Evolutionary conservation across 2,329 filamentous ascomycete genomes (phyloP), one percentile per base, ranked within the genome.

Genomic region (Penicillium sp.): DNA sequence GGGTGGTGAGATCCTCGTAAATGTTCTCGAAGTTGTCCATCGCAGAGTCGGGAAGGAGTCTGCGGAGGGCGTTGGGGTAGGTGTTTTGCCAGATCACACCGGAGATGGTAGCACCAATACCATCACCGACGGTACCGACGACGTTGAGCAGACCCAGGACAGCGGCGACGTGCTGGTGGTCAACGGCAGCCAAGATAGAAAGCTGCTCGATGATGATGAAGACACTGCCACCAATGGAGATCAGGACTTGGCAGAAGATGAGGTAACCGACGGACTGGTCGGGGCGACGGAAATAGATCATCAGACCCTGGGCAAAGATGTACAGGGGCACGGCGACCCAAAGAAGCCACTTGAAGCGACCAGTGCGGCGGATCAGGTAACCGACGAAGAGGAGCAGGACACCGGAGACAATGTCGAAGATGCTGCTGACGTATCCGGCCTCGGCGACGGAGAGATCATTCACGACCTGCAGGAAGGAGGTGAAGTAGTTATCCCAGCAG

Each of bases 61-160:
- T 65, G 16, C 57, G 59, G 4, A 87, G 75, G 0, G 76, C 75
- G 5, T 73, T 68, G 8, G 76, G 76, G 70, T 87, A 83, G 0
- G 82, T 80, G 56, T 81, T 79, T 0, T 80, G 83, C 85, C 85
- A 89, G 63, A 89, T 86, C 11, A 84, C 84, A 0, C 77, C 78
- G 2, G 84, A 79, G 48, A 88, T 80, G 3, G 84, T 80, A 11
- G 73, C 75, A 3, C 84, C 84, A 8, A 85, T 70, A 0, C 83
- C 81, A 19, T 76, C 78, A 26, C 85, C 86, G 16, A 87, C 75
- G 49, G 77, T 81, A 45, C 79, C 77, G 47, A 86, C 82, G 10
- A 88, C 77, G 43, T 79, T 80, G 29, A 84, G 74, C 13, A 89
- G 68, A 21, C 84, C 82, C 24, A 86, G 74, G 22, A 81, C 77